Percentiles rank a stretch among this genome's conserved stretches.
phyloP scores from a whole-genome alignment of 2,329 filamentous ascomycete species.

The Hypoxylon rubiginosum region DNA sequence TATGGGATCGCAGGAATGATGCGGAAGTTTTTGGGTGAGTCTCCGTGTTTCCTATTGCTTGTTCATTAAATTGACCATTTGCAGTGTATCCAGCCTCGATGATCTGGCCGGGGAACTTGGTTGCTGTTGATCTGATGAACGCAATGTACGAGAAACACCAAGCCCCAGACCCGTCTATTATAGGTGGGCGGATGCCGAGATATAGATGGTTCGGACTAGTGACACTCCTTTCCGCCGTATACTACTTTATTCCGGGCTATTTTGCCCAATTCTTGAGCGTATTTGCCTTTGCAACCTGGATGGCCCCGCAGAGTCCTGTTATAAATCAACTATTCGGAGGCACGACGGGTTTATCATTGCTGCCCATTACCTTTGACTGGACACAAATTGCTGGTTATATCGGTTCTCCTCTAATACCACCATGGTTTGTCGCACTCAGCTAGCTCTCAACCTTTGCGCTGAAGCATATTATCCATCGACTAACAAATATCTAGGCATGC shows the following conservation, averaged over 20 bases:
- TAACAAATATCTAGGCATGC: constrained; percentile 66
- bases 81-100: constrained; percentile 75
- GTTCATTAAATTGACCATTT: constrained; percentile 26
- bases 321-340: constrained; percentile 82
- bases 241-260: constrained; percentile 78
- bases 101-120: constrained; percentile 80
- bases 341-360: constrained; percentile 73
- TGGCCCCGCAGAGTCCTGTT: constrained; percentile 75
- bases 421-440: constrained; percentile 64
- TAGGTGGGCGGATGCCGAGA: constrained; percentile 75
- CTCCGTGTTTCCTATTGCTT: not conserved
- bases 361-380: constrained; percentile 84
- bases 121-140: constrained; percentile 76
- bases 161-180: constrained; percentile 62
- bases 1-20: constrained; percentile 79
- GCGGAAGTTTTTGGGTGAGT: constrained; percentile 71
- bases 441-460: not conserved
- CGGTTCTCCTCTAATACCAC: constrained; percentile 76
- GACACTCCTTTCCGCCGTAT: constrained; percentile 69
- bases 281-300: constrained; percentile 80
- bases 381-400: constrained; percentile 78
- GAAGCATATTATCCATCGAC: not conserved
- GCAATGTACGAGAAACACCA: constrained; percentile 76
- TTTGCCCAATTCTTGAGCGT: constrained; percentile 77
- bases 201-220: constrained; percentile 74